Base-by-base conservation (phyloP, 2,329 filamentous ascomycete genomes). In the Iodosphaeria phyllophila region DNA sequence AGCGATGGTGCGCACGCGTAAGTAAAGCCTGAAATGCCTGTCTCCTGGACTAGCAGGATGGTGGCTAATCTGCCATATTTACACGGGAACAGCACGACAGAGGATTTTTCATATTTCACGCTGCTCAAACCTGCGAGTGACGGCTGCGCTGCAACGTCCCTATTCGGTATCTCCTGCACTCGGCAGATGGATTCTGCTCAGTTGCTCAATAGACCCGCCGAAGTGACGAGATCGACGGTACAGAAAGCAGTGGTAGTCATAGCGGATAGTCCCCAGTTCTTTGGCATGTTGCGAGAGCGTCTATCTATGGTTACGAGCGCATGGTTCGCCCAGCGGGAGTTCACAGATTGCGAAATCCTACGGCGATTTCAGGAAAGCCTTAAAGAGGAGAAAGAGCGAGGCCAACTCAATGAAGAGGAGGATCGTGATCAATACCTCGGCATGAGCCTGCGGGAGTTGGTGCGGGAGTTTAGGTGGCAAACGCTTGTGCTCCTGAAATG, bases 61-160 rank as follows among this genome's bases (percentile, higher is more conserved):
- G n/a, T 8, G 17, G 13, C 14, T 26, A 7, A 26, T 20, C 5
- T 5, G 14, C 23, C 20, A 21, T 18, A 10, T 7, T n/a, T n/a
- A 14, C 14, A 17, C 11, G 11, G 20, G 15, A 7, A 16, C 41
- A 89, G 79, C 28, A 74, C 79, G 13, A 76, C 75, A 29, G 89
- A 98, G 53, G 89, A 95, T 53, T 98, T 95, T 57, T 93, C 84
- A 25, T 98, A 98, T 56, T 98, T 98, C 48, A 95, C 86, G 6
- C 70, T 98, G 25, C 63, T 82, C 30, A 68, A 70, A 16, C 69
- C 73, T 23, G 61, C 60, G 27, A 60, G 52, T 33, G 51, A 50
- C 25, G 39, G 47, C 12, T 44, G 54, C 17, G 66, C 74, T 5
- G 68, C 71, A 16, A 83, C 79, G 3, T 92, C 82, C 13, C 68